A percentile compares a stretch with the other conserved stretches of the same genome.
phyloP scores from a whole-genome alignment of 495 filamentous ascomycete species.

The Penicillium roqueforti region DNA sequence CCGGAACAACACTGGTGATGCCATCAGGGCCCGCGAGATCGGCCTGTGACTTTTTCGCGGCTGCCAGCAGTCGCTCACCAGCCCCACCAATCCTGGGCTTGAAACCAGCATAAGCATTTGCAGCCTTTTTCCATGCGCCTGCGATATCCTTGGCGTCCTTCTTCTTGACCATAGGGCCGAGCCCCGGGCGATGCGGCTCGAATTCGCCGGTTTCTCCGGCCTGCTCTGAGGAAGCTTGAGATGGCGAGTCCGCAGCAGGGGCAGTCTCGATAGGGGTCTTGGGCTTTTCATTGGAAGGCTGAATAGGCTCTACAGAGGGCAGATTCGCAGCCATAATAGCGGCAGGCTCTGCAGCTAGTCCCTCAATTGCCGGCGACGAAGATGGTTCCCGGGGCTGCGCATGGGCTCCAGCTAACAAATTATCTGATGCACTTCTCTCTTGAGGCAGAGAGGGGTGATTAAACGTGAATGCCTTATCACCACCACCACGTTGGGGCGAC shows the following conservation, averaged over 20 bases:
- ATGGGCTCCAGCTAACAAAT: background rate
- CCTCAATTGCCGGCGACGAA: constrained; percentile 5
- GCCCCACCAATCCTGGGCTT: constrained; percentile 80
- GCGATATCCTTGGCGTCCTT: constrained; percentile 66
- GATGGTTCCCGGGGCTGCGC: constrained; percentile 1
- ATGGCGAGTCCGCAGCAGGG: background rate
- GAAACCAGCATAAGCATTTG: constrained; percentile 75
- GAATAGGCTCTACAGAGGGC: background rate
- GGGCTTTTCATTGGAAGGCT: background rate
- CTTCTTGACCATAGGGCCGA: constrained; percentile 89
- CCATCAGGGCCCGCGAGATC: constrained; percentile 68
- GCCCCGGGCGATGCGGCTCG: constrained; percentile 63
- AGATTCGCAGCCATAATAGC: constrained; percentile 17
- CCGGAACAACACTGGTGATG: constrained; percentile 80
- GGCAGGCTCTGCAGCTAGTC: constrained; percentile 9
- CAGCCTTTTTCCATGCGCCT: constrained; percentile 77
- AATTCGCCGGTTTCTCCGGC: constrained; percentile 40
- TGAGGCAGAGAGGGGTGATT: constrained; percentile 13
- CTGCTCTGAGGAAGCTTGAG: constrained; percentile 6
- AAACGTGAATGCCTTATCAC: constrained; percentile 15
- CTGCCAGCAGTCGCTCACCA: constrained; percentile 61
- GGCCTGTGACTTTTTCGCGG: constrained; percentile 51
- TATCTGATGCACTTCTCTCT: constrained; percentile 10
- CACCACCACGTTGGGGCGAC: constrained; percentile 23
- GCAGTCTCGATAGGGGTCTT: background rate